Conservation (phyloP, 139 green algal genomes). For the Chlamydomonas incerta region DNA sequence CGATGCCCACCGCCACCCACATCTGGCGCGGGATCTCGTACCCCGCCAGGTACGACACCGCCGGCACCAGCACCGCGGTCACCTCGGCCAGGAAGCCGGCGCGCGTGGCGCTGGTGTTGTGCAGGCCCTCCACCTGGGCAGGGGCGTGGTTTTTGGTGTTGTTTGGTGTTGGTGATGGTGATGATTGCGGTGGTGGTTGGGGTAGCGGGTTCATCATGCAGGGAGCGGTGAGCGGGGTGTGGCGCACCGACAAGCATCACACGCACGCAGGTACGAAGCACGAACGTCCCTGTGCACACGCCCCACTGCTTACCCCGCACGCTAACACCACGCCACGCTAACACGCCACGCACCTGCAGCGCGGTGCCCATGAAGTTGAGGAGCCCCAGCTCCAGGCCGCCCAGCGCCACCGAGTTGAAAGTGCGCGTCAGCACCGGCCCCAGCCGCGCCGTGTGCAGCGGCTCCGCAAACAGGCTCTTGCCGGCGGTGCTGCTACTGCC, state of each 20-base stretch:
- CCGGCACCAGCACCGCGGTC: conserved; percentile 61
- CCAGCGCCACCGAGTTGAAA: conserved; percentile 26
- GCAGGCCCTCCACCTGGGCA: conserved; percentile 49
- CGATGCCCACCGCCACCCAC: conserved; percentile 54
- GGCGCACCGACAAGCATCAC: too few relatives aligned
- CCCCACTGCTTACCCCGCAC: too few relatives aligned
- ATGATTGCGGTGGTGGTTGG: too few relatives aligned
- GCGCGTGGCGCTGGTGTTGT: conserved; percentile 58
- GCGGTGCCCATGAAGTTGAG: conserved; percentile 67
- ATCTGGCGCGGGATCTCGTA: conserved; percentile 33
- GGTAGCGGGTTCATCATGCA: too few relatives aligned
- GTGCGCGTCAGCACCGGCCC: conserved; percentile 30
- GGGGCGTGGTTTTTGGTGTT: too few relatives aligned
- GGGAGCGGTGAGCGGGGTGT: too few relatives aligned
- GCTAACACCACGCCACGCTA: too few relatives aligned
- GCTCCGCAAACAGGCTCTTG: background rate
- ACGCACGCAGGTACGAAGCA: too few relatives aligned
- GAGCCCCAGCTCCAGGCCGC: conserved; percentile 48
- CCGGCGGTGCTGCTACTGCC: too few relatives aligned
- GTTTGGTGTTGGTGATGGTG: too few relatives aligned
- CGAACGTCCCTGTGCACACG: too few relatives aligned
- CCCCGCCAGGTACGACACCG: conserved; percentile 59
- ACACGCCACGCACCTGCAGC: conserved; percentile 18
- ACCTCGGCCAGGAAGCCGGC: conserved; percentile 70
- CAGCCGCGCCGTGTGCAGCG: background rate